Conservation (phyloP, 1,284 basidiomycete genomes). For the Exobasidium cylindrosporum region DNA sequence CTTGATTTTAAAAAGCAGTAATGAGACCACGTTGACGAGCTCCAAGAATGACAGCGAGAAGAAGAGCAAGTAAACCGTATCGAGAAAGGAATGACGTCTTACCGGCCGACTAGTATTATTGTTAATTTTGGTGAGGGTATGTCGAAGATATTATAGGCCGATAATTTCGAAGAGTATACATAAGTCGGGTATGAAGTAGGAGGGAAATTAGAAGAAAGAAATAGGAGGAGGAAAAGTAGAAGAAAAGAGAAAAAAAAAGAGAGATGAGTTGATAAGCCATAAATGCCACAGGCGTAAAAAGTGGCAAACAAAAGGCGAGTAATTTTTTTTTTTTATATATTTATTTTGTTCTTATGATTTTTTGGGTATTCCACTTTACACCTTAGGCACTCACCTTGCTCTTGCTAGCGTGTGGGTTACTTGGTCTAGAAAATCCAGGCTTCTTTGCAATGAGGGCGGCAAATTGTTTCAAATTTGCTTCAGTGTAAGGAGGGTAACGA, state of each 20-base stretch:
- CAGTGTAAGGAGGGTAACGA: constrained; percentile 56
- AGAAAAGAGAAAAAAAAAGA: no score
- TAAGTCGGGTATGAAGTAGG: no score
- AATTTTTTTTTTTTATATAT: no score
- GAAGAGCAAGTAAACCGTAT: constrained; percentile 23
- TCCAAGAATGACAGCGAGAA: constrained; percentile 26
- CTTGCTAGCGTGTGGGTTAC: constrained; percentile 38
- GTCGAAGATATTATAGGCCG: no score
- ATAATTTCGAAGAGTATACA: no score
- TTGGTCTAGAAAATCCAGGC: constrained; percentile 33
- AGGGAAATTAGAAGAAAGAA: no score
- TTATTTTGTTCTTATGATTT: no score
- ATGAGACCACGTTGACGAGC: constrained; percentile 32
- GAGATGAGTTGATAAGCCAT: no score
- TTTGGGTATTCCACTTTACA: no score
- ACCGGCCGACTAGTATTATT: constrained; percentile 22
- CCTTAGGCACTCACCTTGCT: constrained; percentile 16
- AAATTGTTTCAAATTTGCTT: constrained; percentile 39
- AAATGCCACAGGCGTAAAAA: no score
- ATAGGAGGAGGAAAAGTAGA: no score
- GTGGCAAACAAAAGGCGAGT: no score
- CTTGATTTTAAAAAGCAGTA: constrained; percentile 8
- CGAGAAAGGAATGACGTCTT: constrained; percentile 14
- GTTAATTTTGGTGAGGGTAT: neutral
- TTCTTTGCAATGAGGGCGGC: constrained; percentile 23